phyloP scores from a whole-genome alignment of 164 flowering plant species.

The Amborella trichopoda region DNA sequence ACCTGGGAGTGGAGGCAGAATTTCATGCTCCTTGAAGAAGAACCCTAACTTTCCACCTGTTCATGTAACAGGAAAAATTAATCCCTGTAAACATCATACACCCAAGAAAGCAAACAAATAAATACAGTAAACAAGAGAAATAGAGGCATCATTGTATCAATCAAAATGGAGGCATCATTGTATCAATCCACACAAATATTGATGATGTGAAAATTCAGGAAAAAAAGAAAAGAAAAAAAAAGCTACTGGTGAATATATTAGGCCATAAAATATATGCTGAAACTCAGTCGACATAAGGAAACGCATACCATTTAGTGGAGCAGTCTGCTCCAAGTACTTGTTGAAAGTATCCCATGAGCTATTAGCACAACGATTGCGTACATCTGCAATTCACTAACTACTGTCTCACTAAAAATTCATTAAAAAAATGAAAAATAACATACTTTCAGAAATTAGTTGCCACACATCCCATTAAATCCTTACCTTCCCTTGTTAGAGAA shows the following conservation, averaged over 20 bases:
- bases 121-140: too few relatives aligned
- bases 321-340: constrained; percentile 47
- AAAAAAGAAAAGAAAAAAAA: too few relatives aligned
- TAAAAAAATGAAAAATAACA: too few relatives aligned
- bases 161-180: too few relatives aligned
- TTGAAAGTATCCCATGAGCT: constrained; percentile 85
- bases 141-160: too few relatives aligned
- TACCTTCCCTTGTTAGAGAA: constrained; percentile 95
- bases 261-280: neutral
- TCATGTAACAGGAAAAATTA: neutral
- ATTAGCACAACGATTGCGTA: constrained; percentile 59
- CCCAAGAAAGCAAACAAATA: too few relatives aligned
- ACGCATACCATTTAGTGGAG: constrained; percentile 68
- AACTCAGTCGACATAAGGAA: neutral
- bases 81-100: too few relatives aligned
- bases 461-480: neutral
- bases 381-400: constrained; percentile 25
- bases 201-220: too few relatives aligned
- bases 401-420: neutral
- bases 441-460: too few relatives aligned
- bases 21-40: constrained; percentile 95
- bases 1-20: constrained; percentile 97
- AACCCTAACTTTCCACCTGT: constrained; percentile 90
- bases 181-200: too few relatives aligned
- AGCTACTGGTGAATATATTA: neutral